These are phyloP conservation scores for Sporisorium sorghi DNA, from an alignment of 1,284 basidiomycete species.

Conservation along the genomic window DNA sequence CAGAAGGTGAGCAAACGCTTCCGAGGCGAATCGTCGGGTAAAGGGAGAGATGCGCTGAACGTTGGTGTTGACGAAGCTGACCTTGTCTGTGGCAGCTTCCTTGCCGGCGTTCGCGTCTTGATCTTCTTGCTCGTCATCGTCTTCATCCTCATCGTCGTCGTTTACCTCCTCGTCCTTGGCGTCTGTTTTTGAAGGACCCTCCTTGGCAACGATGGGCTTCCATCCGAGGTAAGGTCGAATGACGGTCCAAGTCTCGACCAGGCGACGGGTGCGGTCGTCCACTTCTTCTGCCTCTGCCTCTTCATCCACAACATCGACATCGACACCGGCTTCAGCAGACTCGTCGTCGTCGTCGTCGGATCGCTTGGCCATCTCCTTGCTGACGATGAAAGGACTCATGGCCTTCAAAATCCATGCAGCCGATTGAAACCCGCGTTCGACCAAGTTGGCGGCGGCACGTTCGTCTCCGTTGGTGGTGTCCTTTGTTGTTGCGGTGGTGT, in stretches of 20 bases:
- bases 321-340: not conserved
- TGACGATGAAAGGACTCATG: conserved; percentile 58
- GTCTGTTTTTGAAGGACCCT: conserved; percentile 4
- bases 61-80: conserved; percentile 35
- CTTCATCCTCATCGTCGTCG: conserved; percentile 18
- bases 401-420: conserved; percentile 64
- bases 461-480: conserved; percentile 62
- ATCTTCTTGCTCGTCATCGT: conserved; percentile 8
- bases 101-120: conserved; percentile 8
- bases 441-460: conserved; percentile 60
- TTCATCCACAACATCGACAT: conserved; percentile 22
- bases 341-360: conserved; percentile 17
- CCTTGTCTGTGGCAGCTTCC: conserved; percentile 1
- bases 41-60: conserved; percentile 52
- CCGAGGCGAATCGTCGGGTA: conserved; percentile 64
- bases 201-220: conserved; percentile 31
- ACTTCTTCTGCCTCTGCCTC: conserved; percentile 43
- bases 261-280: conserved; percentile 34
- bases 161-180: conserved; percentile 17
- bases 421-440: conserved; percentile 65
- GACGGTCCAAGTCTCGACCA: conserved; percentile 56
- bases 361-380: conserved; percentile 22
- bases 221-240: conserved; percentile 59
- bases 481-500: conserved; percentile 60
- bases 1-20: conserved; percentile 66